A percentile compares a stretch with the other conserved stretches of the same genome.
phyloP scores from a whole-genome alignment of 140 eudicot genomes.

The Bidens hawaiensis region DNA sequence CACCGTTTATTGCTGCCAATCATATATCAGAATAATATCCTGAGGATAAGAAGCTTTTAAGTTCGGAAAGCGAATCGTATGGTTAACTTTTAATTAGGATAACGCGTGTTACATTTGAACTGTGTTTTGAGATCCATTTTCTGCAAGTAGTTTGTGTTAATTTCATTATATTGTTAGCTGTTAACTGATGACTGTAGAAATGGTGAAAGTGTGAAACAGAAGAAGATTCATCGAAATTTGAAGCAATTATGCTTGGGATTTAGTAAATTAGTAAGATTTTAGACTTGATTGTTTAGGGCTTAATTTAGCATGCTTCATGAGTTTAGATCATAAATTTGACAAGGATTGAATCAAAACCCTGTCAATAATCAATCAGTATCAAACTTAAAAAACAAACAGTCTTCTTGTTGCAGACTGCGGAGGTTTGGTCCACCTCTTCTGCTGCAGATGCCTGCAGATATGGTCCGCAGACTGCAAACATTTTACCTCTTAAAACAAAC shows the following conservation, averaged over 20 bases:
- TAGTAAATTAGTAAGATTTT: conserved; percentile 4
- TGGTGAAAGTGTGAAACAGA: background rate
- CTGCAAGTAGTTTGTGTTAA: background rate
- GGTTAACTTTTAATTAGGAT: conserved; percentile 5
- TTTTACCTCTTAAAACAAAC: too few relatives aligned
- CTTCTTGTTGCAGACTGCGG: background rate
- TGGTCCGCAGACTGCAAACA: too few relatives aligned
- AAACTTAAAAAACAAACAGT: background rate
- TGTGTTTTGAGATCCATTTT: conserved; percentile 2
- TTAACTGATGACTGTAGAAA: conserved; percentile 1
- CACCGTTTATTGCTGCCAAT: too few relatives aligned
- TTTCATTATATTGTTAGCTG: background rate
- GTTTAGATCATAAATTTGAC: background rate
- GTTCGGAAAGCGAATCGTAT: conserved; percentile 4
- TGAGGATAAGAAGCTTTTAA: background rate
- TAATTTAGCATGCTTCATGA: background rate
- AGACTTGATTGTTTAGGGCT: background rate
- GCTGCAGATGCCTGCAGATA: too few relatives aligned
- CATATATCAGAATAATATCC: too few relatives aligned
- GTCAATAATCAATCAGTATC: background rate
- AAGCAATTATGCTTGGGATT: background rate
- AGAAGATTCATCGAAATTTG: background rate
- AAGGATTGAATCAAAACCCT: background rate
- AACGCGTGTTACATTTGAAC: background rate
- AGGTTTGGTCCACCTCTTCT: too few relatives aligned